Conservation (phyloP, 345 rosid species). For the Cardamine occulta region DNA sequence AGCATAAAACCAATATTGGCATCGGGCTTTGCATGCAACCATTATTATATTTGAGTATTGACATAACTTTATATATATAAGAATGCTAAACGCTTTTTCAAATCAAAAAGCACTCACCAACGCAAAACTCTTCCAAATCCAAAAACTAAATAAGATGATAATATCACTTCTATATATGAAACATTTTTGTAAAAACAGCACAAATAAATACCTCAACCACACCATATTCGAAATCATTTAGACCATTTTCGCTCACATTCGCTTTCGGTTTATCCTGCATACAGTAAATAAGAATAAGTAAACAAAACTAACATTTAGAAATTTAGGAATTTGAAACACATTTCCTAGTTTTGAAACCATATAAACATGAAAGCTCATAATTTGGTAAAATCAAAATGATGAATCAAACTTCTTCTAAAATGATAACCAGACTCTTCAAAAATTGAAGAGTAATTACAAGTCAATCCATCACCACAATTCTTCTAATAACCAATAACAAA, state of each 20-base stretch:
- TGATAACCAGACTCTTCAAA: constrained; percentile 13
- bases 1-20: too few relatives aligned
- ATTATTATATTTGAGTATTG: too few relatives aligned
- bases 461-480: not conserved
- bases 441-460: not conserved
- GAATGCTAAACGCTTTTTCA: not conserved
- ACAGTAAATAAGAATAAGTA: not conserved
- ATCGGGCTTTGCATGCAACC: too few relatives aligned
- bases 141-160: constrained; percentile 6
- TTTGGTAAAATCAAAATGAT: not conserved
- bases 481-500: not conserved
- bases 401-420: constrained; percentile 19
- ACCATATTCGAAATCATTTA: constrained; percentile 60
- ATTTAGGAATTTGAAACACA: not conserved
- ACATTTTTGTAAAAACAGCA: constrained; percentile 13
- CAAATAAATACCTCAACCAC: constrained; percentile 56
- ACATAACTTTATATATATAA: too few relatives aligned
- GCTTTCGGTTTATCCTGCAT: constrained; percentile 47
- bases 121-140: constrained; percentile 71
- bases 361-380: constrained; percentile 1
- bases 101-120: constrained; percentile 56
- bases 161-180: constrained; percentile 9
- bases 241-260: constrained; percentile 50
- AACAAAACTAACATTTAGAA: not conserved
- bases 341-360: not conserved